Evolutionary conservation across 1,139 yeast species (phyloP).

Genomic region (Suhomyces terraborum): DNA sequence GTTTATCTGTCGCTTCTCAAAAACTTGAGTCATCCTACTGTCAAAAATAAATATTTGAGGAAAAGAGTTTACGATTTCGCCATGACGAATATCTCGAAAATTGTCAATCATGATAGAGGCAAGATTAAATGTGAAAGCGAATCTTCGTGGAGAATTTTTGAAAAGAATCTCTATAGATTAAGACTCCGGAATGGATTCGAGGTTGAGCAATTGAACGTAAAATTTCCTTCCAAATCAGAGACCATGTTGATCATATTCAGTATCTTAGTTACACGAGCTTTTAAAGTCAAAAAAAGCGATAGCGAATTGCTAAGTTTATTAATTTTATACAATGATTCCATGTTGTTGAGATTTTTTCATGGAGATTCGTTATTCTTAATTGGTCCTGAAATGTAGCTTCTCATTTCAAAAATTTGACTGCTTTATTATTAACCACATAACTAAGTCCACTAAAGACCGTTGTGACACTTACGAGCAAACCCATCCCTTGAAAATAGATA

Average conservation of each 20-base stretch:
- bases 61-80: conserved; percentile 2
- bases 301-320: conserved; percentile 7
- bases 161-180: background rate
- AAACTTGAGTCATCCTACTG: background rate
- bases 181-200: background rate
- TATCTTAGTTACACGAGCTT: conserved; percentile 4
- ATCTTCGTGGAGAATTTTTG: background rate
- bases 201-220: background rate
- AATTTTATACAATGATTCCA: conserved; percentile 5
- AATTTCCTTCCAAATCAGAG: background rate
- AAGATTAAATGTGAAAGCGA: background rate
- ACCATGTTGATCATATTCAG: conserved; percentile 2
- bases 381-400: background rate
- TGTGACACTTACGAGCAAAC: conserved; percentile 66
- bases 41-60: background rate
- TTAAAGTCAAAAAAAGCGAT: conserved; percentile 4
- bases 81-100: conserved; percentile 4
- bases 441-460: conserved; percentile 80
- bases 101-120: background rate
- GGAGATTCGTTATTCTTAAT: background rate
- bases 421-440: conserved; percentile 36
- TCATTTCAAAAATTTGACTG: conserved; percentile 15
- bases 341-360: background rate
- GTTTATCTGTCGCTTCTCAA: conserved; percentile 2
- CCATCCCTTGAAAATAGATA: conserved; percentile 22